Evolutionary conservation across 1,284 basidiomycete species (phyloP), one percentile per base, ranked within the genome.

Genomic region (Ustilago vetiveriae): DNA sequence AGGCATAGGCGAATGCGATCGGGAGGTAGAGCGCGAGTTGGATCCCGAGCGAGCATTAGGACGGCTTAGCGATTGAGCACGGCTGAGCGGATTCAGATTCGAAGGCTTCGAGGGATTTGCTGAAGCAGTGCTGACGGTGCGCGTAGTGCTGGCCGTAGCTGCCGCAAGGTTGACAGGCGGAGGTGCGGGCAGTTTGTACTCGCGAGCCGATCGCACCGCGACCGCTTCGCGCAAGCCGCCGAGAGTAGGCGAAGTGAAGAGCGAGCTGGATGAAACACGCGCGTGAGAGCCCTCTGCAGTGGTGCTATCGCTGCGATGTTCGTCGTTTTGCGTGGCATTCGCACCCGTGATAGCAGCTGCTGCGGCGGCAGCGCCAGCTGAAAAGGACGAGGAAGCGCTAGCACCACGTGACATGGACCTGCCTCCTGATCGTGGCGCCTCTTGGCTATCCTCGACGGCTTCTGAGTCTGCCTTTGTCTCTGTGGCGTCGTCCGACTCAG

Each of bases 1-100:
- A 21, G 92, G 94, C 72, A 97, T 86, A 0, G 95, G 95, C 1
- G 95, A 98, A 38, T 92, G 89, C 3, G 95, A 98, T 32, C 95
- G 90, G 44, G 94, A 98, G 2, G 92, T 94, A 2, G 93, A 95
- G 24, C 95, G 90, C n/a, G 95, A 98, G 78, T 89, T 94, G 58
- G 90, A 88, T 26, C 60, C 71, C 4, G 81, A 81, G 4, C 68
- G 71, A 19, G 55, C 53, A 3, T 37, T 47, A 13, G 72, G 21
- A 26, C 62, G 66, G 19, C 62, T 59, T 4, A 63, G 36, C 39
- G 71, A 66, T 21, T 66, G 59, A 5, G 63, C 50, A n/a, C 68
- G 48, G 42, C 62, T 47, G n/a, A 71, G 50, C 26, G 63, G 68
- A n/a, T 71, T 71, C 30, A 71, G 68, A 19, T 66, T 62, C 19